Evolutionary conservation across 1,284 basidiomycete genomes (phyloP).

Genomic region (Porogramme epimiltina): DNA sequence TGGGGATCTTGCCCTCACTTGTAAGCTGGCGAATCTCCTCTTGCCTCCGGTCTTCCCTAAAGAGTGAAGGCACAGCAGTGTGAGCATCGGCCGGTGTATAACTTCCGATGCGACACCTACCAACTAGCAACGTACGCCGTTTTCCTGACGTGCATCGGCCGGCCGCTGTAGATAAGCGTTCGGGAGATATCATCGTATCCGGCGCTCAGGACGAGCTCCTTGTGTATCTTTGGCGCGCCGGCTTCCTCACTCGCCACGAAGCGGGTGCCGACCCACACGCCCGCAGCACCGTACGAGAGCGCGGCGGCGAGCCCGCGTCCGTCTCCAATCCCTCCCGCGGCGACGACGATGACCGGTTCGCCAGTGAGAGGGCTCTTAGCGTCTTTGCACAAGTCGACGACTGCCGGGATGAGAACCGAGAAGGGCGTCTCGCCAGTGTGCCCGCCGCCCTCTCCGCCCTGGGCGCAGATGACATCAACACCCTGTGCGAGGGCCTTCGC

Average conservation of each 20-base stretch:
- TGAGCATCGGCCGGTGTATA: too few species aligned
- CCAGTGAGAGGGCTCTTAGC: slow-evolving; percentile 75
- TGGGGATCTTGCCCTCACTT: slow-evolving; percentile 72
- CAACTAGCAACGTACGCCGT: slow-evolving; percentile 76
- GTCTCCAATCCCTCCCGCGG: slow-evolving; percentile 84
- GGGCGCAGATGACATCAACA: slow-evolving; percentile 87
- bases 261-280: slow-evolving; percentile 90
- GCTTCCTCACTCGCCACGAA: slow-evolving; percentile 88
- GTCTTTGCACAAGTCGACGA: slow-evolving; percentile 74
- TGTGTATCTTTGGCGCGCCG: slow-evolving; percentile 80
- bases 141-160: slow-evolving; percentile 81
- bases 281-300: slow-evolving; percentile 79
- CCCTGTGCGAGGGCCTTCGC: slow-evolving; percentile 78
- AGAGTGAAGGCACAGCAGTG: background rate
- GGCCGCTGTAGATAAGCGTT: slow-evolving; percentile 81
- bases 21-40: slow-evolving; percentile 64
- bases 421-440: slow-evolving; percentile 79
- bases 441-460: slow-evolving; percentile 78
- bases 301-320: slow-evolving; percentile 82
- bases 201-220: slow-evolving; percentile 65
- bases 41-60: slow-evolving; percentile 60
- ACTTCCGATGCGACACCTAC: slow-evolving; percentile 42
- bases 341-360: slow-evolving; percentile 75
- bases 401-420: slow-evolving; percentile 78
- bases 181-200: slow-evolving; percentile 73